These are phyloP conservation scores for Globisporangium megalacanthum DNA, from an alignment of 352 stramenopile species.

Conservation along the genomic window DNA sequence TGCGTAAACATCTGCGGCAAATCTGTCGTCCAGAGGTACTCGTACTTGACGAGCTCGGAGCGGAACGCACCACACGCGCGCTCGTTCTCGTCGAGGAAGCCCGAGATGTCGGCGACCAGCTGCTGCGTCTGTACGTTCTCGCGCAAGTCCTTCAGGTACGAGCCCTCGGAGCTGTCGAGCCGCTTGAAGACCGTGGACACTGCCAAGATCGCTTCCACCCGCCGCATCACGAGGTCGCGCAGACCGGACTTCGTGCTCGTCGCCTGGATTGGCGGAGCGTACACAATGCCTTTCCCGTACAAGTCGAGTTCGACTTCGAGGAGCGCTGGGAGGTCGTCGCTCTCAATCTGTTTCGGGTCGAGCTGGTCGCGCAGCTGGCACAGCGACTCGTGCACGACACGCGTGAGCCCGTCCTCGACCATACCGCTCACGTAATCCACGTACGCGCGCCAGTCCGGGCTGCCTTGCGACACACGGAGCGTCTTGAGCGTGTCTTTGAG, in stretches of 20 bases:
- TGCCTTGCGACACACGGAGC: constrained; percentile 85
- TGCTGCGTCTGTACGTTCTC: constrained; percentile 76
- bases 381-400: constrained; percentile 71
- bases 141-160: constrained; percentile 88
- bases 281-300: constrained; percentile 80
- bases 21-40: constrained; percentile 91
- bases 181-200: constrained; percentile 74
- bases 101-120: constrained; percentile 74
- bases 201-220: constrained; percentile 63
- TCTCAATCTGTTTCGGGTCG: constrained; percentile 76
- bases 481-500: constrained; percentile 89
- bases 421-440: constrained; percentile 91
- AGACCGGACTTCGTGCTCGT: constrained; percentile 44
- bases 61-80: constrained; percentile 50
- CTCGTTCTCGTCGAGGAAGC: constrained; percentile 80
- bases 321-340: constrained; percentile 79
- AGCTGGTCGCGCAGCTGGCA: constrained; percentile 73
- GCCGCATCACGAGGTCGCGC: constrained; percentile 56
- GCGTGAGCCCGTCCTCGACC: constrained; percentile 78
- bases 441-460: constrained; percentile 90
- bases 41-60: constrained; percentile 81
- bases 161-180: constrained; percentile 81
- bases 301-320: constrained; percentile 91
- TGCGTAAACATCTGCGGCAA: constrained; percentile 82
- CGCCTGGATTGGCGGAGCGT: constrained; percentile 58